Evolutionary conservation across 306 rosid species (phyloP).

Genomic region (Potentilla sterilis): DNA sequence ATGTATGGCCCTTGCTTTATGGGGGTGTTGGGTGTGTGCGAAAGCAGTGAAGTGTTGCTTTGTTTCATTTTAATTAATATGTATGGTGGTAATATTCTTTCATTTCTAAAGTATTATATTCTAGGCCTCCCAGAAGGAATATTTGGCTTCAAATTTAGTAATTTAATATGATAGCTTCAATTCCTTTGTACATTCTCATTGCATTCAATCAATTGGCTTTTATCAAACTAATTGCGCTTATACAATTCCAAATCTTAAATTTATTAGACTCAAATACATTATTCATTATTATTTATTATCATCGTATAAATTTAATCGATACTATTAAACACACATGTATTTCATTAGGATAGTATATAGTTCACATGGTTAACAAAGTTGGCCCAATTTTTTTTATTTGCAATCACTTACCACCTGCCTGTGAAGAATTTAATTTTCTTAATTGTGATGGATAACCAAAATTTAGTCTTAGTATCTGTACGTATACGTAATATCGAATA

Average conservation of each 20-base stretch:
- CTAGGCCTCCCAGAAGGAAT: constrained; percentile 25
- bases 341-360: too few species aligned
- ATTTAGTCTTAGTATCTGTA: too few species aligned
- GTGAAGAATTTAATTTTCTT: too few species aligned
- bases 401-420: too few species aligned
- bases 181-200: background rate
- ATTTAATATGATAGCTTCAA: background rate
- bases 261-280: too few species aligned
- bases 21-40: constrained; percentile 8
- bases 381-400: too few species aligned
- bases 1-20: constrained; percentile 39
- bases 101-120: constrained; percentile 19
- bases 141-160: constrained; percentile 26
- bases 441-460: too few species aligned
- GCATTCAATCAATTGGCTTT: background rate
- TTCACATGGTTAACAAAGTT: too few species aligned
- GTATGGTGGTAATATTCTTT: constrained; percentile 18
- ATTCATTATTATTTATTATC: too few species aligned
- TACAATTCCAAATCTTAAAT: too few species aligned
- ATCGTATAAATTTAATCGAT: too few species aligned
- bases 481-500: background rate
- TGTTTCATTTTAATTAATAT: constrained; percentile 2
- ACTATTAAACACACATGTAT: too few species aligned
- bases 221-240: background rate
- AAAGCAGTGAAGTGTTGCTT: background rate